phyloP scores from a whole-genome alignment of 805 yeast genomes.

The Candida xyloterini region DNA sequence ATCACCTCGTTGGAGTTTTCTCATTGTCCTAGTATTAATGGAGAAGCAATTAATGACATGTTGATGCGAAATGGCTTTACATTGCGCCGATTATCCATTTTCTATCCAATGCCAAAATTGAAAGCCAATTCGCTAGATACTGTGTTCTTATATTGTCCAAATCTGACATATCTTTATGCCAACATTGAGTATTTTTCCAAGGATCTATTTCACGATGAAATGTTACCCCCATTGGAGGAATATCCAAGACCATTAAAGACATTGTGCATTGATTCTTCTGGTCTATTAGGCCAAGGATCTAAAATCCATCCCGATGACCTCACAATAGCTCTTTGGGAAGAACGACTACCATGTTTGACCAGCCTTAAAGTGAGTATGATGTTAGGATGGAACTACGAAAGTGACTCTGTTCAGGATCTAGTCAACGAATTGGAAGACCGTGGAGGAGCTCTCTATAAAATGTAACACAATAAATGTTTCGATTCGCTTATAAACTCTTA shows the following conservation, averaged over 20 bases:
- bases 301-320: conserved; percentile 87
- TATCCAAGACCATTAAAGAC: conserved; percentile 48
- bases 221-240: conserved; percentile 34
- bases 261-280: conserved; percentile 77
- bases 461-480: conserved; percentile 19
- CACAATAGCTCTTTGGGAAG: conserved; percentile 78
- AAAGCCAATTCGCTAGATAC: conserved; percentile 67
- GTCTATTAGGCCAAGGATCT: conserved; percentile 77
- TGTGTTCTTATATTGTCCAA: conserved; percentile 74
- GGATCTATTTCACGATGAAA: conserved; percentile 48
- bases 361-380: conserved; percentile 67
- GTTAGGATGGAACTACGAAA: conserved; percentile 79
- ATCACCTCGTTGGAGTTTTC: conserved; percentile 73
- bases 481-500: conserved; percentile 53
- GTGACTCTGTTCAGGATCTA: conserved; percentile 60
- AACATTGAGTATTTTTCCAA: conserved; percentile 75
- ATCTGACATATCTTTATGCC: conserved; percentile 57
- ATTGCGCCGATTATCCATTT: conserved; percentile 60
- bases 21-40: conserved; percentile 79
- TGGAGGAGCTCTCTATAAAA: conserved; percentile 67
- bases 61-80: conserved; percentile 64
- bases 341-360: conserved; percentile 64
- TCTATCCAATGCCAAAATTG: conserved; percentile 87
- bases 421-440: conserved; percentile 69
- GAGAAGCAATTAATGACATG: conserved; percentile 60